Base-by-base conservation (phyloP, 1,139 yeast genomes). In the Pichia sp. region DNA sequence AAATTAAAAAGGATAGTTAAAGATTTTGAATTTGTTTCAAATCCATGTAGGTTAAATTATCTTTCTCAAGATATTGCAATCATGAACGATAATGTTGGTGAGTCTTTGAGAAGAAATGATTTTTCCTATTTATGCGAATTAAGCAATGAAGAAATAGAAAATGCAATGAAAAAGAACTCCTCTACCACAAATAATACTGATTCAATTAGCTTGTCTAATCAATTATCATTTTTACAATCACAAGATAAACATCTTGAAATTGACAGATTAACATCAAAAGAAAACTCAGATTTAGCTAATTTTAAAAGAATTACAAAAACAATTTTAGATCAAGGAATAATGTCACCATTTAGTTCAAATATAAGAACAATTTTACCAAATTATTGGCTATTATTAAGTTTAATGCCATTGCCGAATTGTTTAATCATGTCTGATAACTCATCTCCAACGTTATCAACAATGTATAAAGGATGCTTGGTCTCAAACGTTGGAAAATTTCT, bases 381-480 rank as follows among this genome's bases (percentile, higher is more conserved):
- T 54, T 79, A 78, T 61, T 95, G 88, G 63, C 82, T 83, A 58
- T 72, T 81, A 1, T 73, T 93, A 53, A 75, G 86, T 28, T 67
- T 93, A 51, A 80, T 85, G 48, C 98, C 97, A 0, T 70, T 88
- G 34, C 99, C 99, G 0, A 76, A 79, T n/a, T 71, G 83, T 1
- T 55, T 87, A 14, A 70, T 89, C 0, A 60, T 91, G 27, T 74
- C 80, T 39, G 98, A 93, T 65, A 69, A 86, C 1, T 74, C 84
- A 0, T 80, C 87, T 4, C 88, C 90, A 6, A 73, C 75, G 50
- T 87, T 86, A 65, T 88, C 86, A 55, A 81, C 87, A 38, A 80
- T 87, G 0, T 89, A 88, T 65, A 86, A 87, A 62, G 96, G 93
- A 2, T 88, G 96, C 64, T 82, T 81, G 65, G 86, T 87, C 30